These are phyloP conservation scores for Striga hermonthica DNA, from an alignment of 305 asterid genomes.

Conservation along the genomic window DNA sequence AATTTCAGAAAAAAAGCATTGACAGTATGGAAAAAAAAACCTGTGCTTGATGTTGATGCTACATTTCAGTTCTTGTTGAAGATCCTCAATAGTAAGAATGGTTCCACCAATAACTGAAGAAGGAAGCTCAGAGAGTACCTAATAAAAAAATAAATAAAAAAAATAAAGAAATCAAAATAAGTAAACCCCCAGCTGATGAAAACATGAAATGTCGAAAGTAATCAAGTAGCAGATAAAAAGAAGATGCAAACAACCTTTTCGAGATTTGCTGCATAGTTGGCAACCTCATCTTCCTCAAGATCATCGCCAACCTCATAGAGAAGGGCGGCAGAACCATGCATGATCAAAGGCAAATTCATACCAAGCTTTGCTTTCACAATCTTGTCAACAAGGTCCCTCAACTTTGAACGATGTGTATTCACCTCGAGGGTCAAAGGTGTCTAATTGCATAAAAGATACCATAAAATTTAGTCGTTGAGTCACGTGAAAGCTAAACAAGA, in stretches of 20 bases:
- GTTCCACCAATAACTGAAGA: slow-evolving; percentile 80
- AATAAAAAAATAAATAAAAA: no score
- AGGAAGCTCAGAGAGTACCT: slow-evolving; percentile 88
- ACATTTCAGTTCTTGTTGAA: slow-evolving; percentile 88
- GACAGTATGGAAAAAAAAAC: slow-evolving; percentile 38
- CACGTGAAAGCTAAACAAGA: slow-evolving; percentile 22
- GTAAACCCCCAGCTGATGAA: slow-evolving; percentile 27
- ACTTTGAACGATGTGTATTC: slow-evolving; percentile 69
- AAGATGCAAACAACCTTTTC: slow-evolving; percentile 61
- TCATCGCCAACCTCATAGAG: slow-evolving; percentile 97
- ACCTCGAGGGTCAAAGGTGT: slow-evolving; percentile 93
- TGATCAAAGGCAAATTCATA: slow-evolving; percentile 80
- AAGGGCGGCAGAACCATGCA: slow-evolving; percentile 78
- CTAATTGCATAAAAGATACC: slow-evolving; percentile 42
- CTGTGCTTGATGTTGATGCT: slow-evolving; percentile 81
- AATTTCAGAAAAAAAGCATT: background rate
- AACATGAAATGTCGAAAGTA: slow-evolving; percentile 7
- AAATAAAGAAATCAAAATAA: no score
- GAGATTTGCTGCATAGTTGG: slow-evolving; percentile 82
- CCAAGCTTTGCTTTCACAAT: slow-evolving; percentile 87
- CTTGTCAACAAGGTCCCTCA: slow-evolving; percentile 88
- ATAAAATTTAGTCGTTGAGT: slow-evolving; percentile 23
- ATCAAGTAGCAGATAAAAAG: slow-evolving; percentile 5
- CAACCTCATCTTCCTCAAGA: slow-evolving; percentile 89
- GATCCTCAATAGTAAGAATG: slow-evolving; percentile 88